Evolutionary conservation across 2,329 filamentous ascomycete genomes (phyloP), one percentile per base, ranked within the genome.

Genomic region (Colletotrichum sp.): DNA sequence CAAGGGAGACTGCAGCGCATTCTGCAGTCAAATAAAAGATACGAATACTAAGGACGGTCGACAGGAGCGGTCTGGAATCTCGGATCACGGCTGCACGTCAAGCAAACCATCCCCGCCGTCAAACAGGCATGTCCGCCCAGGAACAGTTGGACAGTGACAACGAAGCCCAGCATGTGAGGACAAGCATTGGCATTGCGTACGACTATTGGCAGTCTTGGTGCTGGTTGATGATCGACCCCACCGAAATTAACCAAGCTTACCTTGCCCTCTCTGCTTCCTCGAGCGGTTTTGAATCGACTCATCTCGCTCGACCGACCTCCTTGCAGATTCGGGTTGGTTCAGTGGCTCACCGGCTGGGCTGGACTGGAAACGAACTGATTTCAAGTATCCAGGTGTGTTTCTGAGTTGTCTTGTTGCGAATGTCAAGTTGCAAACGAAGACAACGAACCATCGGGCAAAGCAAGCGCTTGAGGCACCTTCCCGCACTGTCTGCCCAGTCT

Each of bases 271-370:
- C 34, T 55, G 61, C 30, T 36, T 72, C 52, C 61, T 28, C 16
- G 60, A 57, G 67, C 34, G 48, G 72, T 13, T 61, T 74, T 52
- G 63, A 48, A 58, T 75, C 73, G 57, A 72, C 43, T 76, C 74
- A 76, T 76, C 74, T 76, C 70, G 70, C 70, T 73, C 58, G n/a
- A 65, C 74, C 60, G 48, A 74, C 38, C 65, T 76, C 74, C 74
- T 69, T 76, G 65, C 74, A 76, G 74, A 66, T 52, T 60, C 15
- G 65, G 70, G 52, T 26, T 38, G 57, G 67, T 57, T 15, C 58
- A 58, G 28, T 28, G 70, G 70, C 21, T 36, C 48, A 16, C 16
- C 12, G 32, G 57, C 26, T 43, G 18, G 58, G 57, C 57, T 69
- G 57, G 43, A 34, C 26, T 68, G 58, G 21, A 60, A 65, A 34